Conservation (phyloP, 495 filamentous ascomycete species). For the Diplogelasinospora grovesii region DNA sequence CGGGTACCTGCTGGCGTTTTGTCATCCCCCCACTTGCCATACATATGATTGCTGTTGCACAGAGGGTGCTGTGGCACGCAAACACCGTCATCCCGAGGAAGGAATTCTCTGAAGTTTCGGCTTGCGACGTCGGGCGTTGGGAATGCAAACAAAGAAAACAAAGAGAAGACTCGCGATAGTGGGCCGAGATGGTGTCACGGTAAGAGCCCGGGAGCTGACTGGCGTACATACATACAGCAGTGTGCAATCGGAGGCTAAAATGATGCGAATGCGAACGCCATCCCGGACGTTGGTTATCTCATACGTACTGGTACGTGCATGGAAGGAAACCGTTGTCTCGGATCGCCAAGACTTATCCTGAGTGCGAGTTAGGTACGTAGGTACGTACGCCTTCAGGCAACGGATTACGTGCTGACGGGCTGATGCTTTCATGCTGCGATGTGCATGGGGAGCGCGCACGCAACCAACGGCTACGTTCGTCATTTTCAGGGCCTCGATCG, state of each 20-base stretch:
- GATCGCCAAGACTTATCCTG: conserved; percentile 1
- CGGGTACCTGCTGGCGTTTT: conserved; percentile 9
- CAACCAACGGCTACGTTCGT: conserved; percentile 1
- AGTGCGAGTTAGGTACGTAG: too few species aligned
- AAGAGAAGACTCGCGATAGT: conserved; percentile 22
- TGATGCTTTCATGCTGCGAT: neutral
- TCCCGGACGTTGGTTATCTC: neutral
- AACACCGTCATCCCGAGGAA: too few species aligned
- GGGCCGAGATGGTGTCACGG: conserved; percentile 18
- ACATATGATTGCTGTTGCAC: conserved; percentile 9
- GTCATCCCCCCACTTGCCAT: conserved; percentile 5
- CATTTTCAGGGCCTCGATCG: neutral
- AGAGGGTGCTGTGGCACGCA: too few species aligned
- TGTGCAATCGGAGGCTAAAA: neutral
- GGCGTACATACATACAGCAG: neutral
- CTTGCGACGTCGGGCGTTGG: too few species aligned
- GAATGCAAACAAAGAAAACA: too few species aligned
- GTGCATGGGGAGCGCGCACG: conserved; percentile 5
- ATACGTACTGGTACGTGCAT: neutral
- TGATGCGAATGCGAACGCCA: neutral
- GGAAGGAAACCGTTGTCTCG: conserved; percentile 3
- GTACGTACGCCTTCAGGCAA: neutral
- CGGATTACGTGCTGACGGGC: conserved; percentile 10
- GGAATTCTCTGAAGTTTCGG: conserved; percentile 2
- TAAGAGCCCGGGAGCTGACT: conserved; percentile 8